These are phyloP conservation scores for Xylaria nigripes DNA, from an alignment of 495 filamentous ascomycete genomes.

Conservation along the genomic window DNA sequence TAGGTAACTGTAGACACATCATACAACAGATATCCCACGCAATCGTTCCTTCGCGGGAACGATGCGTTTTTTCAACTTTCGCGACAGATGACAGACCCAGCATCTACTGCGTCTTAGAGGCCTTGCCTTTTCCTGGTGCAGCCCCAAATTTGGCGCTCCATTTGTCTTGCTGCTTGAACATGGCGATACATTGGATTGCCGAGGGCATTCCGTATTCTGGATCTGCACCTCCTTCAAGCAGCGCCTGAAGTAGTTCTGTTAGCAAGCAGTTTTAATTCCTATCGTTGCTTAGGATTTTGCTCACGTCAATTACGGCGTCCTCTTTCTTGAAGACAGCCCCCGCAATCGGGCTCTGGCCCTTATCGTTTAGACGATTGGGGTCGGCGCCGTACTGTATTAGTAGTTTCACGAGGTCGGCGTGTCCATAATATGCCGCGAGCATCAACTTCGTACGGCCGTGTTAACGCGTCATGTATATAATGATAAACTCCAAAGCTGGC, in stretches of 20 bases:
- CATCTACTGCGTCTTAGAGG: not conserved
- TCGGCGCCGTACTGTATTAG: slow-evolving; percentile 44
- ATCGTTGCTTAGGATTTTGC: not conserved
- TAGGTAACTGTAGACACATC: too few relatives aligned
- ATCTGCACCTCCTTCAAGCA: slow-evolving; percentile 44
- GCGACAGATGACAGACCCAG: not conserved
- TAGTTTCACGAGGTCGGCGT: slow-evolving; percentile 41
- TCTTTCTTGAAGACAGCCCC: slow-evolving; percentile 51
- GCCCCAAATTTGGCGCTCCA: slow-evolving; percentile 40
- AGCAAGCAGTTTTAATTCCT: not conserved
- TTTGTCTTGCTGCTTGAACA: slow-evolving; percentile 45
- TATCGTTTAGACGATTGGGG: slow-evolving; percentile 45
- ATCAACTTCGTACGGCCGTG: slow-evolving; percentile 35
- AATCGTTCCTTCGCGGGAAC: too few relatives aligned
- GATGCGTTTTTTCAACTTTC: not conserved
- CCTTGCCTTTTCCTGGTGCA: slow-evolving; percentile 37
- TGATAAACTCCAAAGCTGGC: too few relatives aligned
- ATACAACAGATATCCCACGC: too few relatives aligned
- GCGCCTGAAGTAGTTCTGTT: not conserved
- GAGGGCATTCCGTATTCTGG: slow-evolving; percentile 42
- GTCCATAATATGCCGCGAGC: slow-evolving; percentile 49
- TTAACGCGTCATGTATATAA: not conserved
- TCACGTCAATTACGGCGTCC: slow-evolving; percentile 38
- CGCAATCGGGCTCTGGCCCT: slow-evolving; percentile 46
- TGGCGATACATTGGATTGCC: slow-evolving; percentile 37